phyloP scores from a whole-genome alignment of 208 protist species.

The Trypanosoma melophagium region DNA sequence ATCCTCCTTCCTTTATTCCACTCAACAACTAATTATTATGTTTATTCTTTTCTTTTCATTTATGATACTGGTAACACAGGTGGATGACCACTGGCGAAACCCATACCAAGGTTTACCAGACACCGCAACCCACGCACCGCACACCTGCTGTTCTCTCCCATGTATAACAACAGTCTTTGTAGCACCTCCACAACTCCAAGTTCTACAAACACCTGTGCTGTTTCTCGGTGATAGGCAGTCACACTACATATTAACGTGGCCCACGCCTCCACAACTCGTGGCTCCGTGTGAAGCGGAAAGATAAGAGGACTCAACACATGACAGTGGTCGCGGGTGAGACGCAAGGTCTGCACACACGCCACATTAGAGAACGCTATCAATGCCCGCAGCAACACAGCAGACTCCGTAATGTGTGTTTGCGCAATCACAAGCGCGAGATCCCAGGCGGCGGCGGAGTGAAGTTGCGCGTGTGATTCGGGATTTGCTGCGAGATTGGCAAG shows the following conservation, averaged over 20 bases:
- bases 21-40: too few species aligned
- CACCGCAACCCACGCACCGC: slow-evolving; percentile 41
- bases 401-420: slow-evolving; percentile 29
- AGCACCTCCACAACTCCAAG: slow-evolving; percentile 41
- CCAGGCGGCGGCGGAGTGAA: slow-evolving; percentile 23
- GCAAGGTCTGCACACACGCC: slow-evolving; percentile 6
- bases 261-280: slow-evolving; percentile 42
- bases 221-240: slow-evolving; percentile 31
- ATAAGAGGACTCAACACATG: slow-evolving; percentile 17
- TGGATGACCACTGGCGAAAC: slow-evolving; percentile 20
- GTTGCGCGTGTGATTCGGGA: slow-evolving; percentile 12
- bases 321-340: slow-evolving; percentile 17
- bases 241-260: slow-evolving; percentile 44
- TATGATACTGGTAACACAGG: neutral
- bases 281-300: slow-evolving; percentile 30
- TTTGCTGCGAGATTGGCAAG: slow-evolving; percentile 31
- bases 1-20: too few species aligned
- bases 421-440: slow-evolving; percentile 13
- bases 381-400: slow-evolving; percentile 28
- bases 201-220: slow-evolving; percentile 28
- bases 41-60: neutral
- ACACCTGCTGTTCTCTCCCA: slow-evolving; percentile 28
- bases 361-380: slow-evolving; percentile 35
- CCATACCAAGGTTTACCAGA: slow-evolving; percentile 33
- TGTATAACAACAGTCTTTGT: slow-evolving; percentile 43